Base-by-base conservation (phyloP, 352 stramenopile genomes). In the Phytophthora fragariaefolia region DNA sequence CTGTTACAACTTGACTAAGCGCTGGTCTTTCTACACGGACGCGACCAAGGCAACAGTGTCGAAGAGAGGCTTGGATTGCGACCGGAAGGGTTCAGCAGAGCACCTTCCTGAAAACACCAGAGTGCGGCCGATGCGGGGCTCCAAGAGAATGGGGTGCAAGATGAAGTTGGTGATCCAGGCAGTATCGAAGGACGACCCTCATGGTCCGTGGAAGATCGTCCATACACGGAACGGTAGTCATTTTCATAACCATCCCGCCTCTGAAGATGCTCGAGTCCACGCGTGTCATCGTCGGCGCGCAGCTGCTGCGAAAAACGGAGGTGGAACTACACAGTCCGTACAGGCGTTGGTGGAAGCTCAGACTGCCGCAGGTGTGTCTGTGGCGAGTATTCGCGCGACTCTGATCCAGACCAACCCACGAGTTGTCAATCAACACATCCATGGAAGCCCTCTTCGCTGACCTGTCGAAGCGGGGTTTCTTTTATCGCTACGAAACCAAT, bases 221-320 rank as follows among this genome's bases (percentile, higher is more conserved):
- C 52, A 59, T 15, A 59, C 36, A 3, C 10, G 52, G 3, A 59
- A 59, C 42, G n/a, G 4, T 23, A 59, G 45, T 55, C 28, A 24
- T 24, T 10, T 55, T n/a, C 43, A 63, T 28, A 63, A 63, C 55
- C 55, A 55, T 27, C 55, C 55, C 24, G 12, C 43, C 22, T 63
- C 55, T 40, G 43, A 63, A 32, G 43, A 54, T 45, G 43, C 55
- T 38, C 55, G 55, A 12, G 55, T 63, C 47, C 55, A 63, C 23
- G 27, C 27, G 27, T 32, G 27, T 32, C 27, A 32, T 32, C 27
- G 27, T 32, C 27, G 27, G 27, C 27, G 27, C 27, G 27, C 27
- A 32, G 27, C 27, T 32, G 27, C 27, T 32, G 27, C 27, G 27
- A 8, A 32, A 32, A 32, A 32, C 27, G 27, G 27, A 32, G 27